phyloP scores from a whole-genome alignment of 345 rosid genomes.

The Microcos paniculata region DNA sequence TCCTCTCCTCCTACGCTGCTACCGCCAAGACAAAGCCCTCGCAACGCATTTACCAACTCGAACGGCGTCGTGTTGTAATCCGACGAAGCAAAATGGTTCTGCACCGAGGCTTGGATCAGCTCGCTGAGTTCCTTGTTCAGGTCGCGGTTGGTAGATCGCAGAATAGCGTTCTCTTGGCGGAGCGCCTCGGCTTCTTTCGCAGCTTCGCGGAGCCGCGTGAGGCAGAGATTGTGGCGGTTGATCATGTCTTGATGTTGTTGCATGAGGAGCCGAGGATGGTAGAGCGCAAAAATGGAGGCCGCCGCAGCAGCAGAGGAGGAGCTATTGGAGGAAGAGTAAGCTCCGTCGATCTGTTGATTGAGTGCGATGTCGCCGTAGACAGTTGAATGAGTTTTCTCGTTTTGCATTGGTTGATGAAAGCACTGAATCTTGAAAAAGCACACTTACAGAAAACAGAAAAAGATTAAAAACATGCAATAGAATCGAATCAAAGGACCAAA shows the following conservation, averaged over 20 bases:
- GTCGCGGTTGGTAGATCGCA: constrained; percentile 44
- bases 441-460: background rate
- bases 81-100: constrained; percentile 24
- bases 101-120: constrained; percentile 33
- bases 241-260: constrained; percentile 47
- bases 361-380: constrained; percentile 16
- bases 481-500: background rate
- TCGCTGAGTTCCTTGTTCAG: constrained; percentile 43
- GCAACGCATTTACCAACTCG: constrained; percentile 29
- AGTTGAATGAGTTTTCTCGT: constrained; percentile 19
- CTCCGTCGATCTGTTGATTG: constrained; percentile 18
- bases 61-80: constrained; percentile 28
- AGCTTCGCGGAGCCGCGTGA: constrained; percentile 43
- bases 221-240: constrained; percentile 45
- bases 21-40: constrained; percentile 19
- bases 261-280: constrained; percentile 36
- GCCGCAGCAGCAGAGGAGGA: constrained; percentile 25
- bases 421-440: background rate
- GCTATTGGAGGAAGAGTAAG: constrained; percentile 22
- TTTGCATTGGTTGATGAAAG: constrained; percentile 25
- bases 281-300: constrained; percentile 12
- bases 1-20: constrained; percentile 17
- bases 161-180: constrained; percentile 40
- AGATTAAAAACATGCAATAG: background rate
- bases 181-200: constrained; percentile 40